Base-by-base conservation (phyloP, 179 eudicot species). In the Pouteria campechiana region DNA sequence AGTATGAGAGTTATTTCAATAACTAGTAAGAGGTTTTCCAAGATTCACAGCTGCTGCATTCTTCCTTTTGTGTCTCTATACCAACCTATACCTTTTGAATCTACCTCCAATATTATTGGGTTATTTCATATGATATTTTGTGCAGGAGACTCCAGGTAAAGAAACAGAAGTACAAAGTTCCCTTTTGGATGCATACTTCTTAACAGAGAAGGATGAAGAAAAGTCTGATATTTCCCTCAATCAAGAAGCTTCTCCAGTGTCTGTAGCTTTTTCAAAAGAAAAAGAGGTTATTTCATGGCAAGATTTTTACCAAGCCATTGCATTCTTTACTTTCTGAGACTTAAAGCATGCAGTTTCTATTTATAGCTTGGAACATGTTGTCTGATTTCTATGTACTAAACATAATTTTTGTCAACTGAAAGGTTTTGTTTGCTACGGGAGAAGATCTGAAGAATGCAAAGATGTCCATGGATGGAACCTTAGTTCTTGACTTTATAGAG, bases 401-500 rank as follows among this genome's bases (percentile, higher is more conserved):
- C n/a, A n/a, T n/a, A n/a, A n/a, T n/a, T n/a, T n/a, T n/a, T n/a
- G n/a, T n/a, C n/a, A n/a, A n/a, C n/a, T n/a, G 46, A 30, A 58
- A 88, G 95, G 64, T 59, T 60, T 46, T 68, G 44, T 49, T 30
- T 34, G 64, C 52, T 37, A 53, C 61, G 19, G 28, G 35, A n/a
- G 60, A 71, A 68, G 79, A 61, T 55, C 24, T 32, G 13, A 40
- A 38, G 48, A 95, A 76, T 72, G 63, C 49, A 49, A 52, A 53
- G 54, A 44, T 56, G 45, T 54, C 79, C 6, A 61, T 72, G 62
- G 96, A 83, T 73, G 94, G 96, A 48, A 82, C 76, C 59, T 34
- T 90, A 69, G 78, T 86, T 53, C 41, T 90, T 67, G 98, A 90
- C 69, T 72, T 90, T 44, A 50, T 90, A 54, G 72, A 86, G 71